Conservation (phyloP, 2,329 filamentous ascomycete genomes). For the Arthroderma sp. region DNA sequence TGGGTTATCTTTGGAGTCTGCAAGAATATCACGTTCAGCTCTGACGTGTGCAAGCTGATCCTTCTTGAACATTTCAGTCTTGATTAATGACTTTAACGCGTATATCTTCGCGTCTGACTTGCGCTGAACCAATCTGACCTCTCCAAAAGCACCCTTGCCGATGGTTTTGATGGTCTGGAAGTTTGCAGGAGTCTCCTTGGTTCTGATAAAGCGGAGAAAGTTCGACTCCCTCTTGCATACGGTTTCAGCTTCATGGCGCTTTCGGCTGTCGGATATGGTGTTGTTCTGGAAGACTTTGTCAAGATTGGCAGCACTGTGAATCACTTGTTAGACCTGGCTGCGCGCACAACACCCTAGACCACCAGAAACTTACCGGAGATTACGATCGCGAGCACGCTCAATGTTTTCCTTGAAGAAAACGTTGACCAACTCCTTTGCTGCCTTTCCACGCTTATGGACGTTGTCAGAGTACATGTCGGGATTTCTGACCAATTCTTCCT, state of each 20-base stretch:
- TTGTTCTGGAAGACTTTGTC: conserved; percentile 73
- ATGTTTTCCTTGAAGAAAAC: conserved; percentile 98
- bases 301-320: conserved; percentile 69
- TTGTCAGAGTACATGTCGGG: conserved; percentile 81
- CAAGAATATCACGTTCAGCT: conserved; percentile 91
- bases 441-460: conserved; percentile 59
- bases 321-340: conserved; percentile 23
- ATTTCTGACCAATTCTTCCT: conserved; percentile 62
- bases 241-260: conserved; percentile 72
- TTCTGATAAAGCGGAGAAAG: conserved; percentile 94
- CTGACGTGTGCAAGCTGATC: conserved; percentile 96
- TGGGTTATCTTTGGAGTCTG: conserved; percentile 89
- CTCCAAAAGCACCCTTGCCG: conserved; percentile 95
- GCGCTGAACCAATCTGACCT: conserved; percentile 94
- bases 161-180: conserved; percentile 97
- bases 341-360: neutral
- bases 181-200: conserved; percentile 90
- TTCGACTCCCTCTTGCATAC: conserved; percentile 87
- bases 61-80: conserved; percentile 99
- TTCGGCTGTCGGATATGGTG: conserved; percentile 58
- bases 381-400: conserved; percentile 85
- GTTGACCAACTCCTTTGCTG: conserved; percentile 52
- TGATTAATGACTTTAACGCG: conserved; percentile 94
- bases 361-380: conserved; percentile 57
- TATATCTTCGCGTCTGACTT: conserved; percentile 95